Conservation (phyloP, 2,329 filamentous ascomycete species). For the Canariomyces notabilis region DNA sequence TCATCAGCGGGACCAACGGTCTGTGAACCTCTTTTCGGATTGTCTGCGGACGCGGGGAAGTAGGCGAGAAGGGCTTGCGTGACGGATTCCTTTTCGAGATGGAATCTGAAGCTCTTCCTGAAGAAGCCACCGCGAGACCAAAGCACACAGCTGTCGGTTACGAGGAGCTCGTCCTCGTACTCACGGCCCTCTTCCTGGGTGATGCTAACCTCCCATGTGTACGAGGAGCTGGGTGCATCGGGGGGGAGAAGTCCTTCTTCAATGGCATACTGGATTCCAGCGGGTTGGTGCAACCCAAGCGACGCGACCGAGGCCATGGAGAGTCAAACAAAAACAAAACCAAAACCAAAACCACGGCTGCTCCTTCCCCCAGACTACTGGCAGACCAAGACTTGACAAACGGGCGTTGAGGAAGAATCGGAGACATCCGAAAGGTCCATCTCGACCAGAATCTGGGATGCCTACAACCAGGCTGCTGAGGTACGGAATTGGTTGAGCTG, state of each 20-base stretch:
- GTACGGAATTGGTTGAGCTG: too few relatives aligned
- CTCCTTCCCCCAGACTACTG: too few relatives aligned
- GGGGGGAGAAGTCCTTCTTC: conserved; percentile 70
- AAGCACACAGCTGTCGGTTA: conserved; percentile 69
- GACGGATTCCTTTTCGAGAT: conserved; percentile 79
- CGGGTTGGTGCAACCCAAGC: conserved; percentile 83
- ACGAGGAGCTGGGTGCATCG: conserved; percentile 60
- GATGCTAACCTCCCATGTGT: conserved; percentile 66
- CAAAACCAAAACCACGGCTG: too few relatives aligned
- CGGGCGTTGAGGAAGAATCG: not conserved
- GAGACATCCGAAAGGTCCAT: too few relatives aligned
- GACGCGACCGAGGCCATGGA: conserved; percentile 86
- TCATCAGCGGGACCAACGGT: conserved; percentile 8
- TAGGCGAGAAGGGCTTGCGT: conserved; percentile 80
- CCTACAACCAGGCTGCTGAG: too few relatives aligned
- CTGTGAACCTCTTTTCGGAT: conserved; percentile 5
- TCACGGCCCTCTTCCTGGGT: conserved; percentile 37
- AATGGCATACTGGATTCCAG: conserved; percentile 76
- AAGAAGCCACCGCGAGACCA: conserved; percentile 87
- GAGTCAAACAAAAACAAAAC: conserved; percentile 1
- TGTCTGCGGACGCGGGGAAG: conserved; percentile 58
- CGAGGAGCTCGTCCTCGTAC: conserved; percentile 73
- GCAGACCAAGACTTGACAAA: too few relatives aligned
- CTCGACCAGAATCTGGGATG: too few relatives aligned
- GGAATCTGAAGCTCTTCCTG: conserved; percentile 79